phyloP scores from a whole-genome alignment of 176 grass and related monocot species.

The Aegilops sharonensis region DNA sequence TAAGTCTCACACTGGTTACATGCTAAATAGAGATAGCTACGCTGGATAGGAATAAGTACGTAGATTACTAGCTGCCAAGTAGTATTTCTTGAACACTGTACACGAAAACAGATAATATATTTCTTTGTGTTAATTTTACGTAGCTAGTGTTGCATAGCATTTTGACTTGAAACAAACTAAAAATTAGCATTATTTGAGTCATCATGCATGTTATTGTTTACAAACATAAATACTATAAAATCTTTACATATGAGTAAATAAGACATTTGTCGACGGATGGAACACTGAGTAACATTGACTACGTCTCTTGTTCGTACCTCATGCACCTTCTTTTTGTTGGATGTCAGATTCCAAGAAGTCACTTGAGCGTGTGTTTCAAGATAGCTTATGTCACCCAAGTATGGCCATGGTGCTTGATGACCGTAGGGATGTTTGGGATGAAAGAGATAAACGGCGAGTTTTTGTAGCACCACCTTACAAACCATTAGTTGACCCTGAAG shows the following conservation, averaged over 20 bases:
- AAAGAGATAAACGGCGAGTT: constrained; percentile 62
- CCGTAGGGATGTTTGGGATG: constrained; percentile 54
- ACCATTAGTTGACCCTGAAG: constrained; percentile 49
- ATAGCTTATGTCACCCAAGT: constrained; percentile 62
- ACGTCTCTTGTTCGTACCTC: too few species aligned
- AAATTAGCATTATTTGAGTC: neutral
- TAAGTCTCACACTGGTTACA: too few species aligned
- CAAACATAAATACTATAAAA: neutral
- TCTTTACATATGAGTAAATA: neutral
- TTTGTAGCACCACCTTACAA: constrained; percentile 54
- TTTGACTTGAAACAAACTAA: neutral
- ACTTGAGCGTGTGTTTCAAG: constrained; percentile 57
- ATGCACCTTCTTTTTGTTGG: neutral
- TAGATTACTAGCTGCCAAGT: neutral
- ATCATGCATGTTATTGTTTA: neutral
- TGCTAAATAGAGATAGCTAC: too few species aligned
- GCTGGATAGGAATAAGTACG: neutral
- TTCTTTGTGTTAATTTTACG: too few species aligned
- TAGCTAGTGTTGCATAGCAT: too few species aligned
- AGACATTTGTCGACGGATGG: too few species aligned
- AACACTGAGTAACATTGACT: neutral
- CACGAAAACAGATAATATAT: too few species aligned
- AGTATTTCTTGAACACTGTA: neutral
- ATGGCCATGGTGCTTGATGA: constrained; percentile 79
- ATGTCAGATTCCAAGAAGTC: constrained; percentile 49